phyloP scores from a whole-genome alignment of 139 green algal species.

The Coelastrella sp. region DNA sequence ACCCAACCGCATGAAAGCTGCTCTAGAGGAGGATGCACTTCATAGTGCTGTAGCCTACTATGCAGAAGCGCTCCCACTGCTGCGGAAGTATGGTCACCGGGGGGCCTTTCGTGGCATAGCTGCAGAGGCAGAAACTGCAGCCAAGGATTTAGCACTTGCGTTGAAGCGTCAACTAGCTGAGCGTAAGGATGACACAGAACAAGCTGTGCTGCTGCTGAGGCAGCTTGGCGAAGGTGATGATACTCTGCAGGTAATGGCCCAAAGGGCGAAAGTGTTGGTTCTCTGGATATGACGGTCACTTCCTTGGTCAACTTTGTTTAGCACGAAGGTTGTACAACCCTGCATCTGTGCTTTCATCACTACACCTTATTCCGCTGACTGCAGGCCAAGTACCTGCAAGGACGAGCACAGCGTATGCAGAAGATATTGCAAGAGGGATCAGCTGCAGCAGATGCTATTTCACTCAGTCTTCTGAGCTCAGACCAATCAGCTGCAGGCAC shows the following conservation, averaged over 20 bases:
- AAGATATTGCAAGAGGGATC: slow-evolving; percentile 65
- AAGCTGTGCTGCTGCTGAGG: slow-evolving; percentile 82
- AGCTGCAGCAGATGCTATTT: slow-evolving; percentile 63
- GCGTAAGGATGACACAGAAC: slow-evolving; percentile 73
- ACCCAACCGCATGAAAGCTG: slow-evolving; percentile 72
- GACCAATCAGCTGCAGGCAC: neutral
- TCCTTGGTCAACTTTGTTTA: no score
- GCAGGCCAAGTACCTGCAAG: slow-evolving; percentile 79
- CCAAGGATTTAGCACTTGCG: slow-evolving; percentile 52
- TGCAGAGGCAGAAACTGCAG: slow-evolving; percentile 68
- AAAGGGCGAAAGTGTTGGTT: no score
- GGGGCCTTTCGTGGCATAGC: slow-evolving; percentile 73
- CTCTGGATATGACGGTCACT: no score
- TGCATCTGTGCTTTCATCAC: neutral
- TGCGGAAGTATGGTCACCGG: slow-evolving; percentile 80
- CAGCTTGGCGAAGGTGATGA: slow-evolving; percentile 83
- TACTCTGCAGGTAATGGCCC: slow-evolving; percentile 71
- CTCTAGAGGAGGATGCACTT: slow-evolving; percentile 74
- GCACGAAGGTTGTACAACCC: no score
- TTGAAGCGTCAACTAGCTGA: slow-evolving; percentile 75
- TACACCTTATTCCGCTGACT: no score
- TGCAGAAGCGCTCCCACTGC: slow-evolving; percentile 78
- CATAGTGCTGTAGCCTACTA: slow-evolving; percentile 82
- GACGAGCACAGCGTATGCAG: slow-evolving; percentile 70
- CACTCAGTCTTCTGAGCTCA: slow-evolving; percentile 41